Conservation (phyloP, 2,329 filamentous ascomycete genomes). For the Ambrosiella beaveri region DNA sequence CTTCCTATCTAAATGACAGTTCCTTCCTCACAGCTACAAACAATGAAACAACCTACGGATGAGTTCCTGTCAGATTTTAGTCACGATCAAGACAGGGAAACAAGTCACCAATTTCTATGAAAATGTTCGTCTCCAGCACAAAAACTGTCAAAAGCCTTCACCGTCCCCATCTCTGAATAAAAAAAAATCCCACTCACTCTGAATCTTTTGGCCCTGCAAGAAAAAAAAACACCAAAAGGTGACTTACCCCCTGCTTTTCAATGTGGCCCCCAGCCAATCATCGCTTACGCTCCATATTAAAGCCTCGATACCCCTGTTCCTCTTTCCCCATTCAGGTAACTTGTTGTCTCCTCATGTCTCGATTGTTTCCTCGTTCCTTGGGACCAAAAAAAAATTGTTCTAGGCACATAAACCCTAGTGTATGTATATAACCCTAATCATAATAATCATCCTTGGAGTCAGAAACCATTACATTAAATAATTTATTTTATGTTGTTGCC, state of each 20-base stretch:
- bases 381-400: background rate
- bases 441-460: background rate
- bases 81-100: no score
- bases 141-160: no score
- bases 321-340: background rate
- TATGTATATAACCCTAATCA: background rate
- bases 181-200: background rate
- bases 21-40: no score
- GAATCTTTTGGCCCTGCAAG: background rate
- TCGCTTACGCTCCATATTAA: background rate
- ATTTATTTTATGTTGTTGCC: background rate
- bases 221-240: background rate
- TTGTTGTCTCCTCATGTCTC: slow-evolving; percentile 1
- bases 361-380: background rate
- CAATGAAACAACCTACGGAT: no score
- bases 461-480: background rate
- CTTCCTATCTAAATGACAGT: no score
- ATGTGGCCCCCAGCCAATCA: background rate
- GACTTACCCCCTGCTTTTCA: background rate
- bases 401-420: background rate
- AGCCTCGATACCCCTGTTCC: slow-evolving; percentile 3
- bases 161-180: no score
- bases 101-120: no score
- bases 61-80: no score
- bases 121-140: no score